Percentiles rank a stretch among this genome's conserved stretches.
Evolutionary conservation across 805 yeast species (phyloP).

Genomic region (Saccharomycopsis schoenii): DNA sequence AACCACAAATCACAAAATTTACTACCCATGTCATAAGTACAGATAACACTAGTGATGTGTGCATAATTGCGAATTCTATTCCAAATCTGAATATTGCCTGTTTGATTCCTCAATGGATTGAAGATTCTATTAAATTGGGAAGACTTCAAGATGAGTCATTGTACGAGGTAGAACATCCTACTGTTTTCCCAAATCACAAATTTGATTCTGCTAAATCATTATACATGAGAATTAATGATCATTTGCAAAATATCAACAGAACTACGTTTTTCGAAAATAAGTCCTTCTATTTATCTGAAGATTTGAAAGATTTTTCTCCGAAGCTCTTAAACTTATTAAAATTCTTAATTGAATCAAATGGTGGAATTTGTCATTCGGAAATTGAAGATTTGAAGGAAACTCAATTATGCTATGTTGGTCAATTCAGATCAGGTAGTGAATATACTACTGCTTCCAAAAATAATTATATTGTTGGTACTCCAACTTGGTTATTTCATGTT

Average conservation of each 20-base stretch:
- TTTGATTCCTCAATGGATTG: constrained; percentile 75
- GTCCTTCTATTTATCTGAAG: constrained; percentile 41
- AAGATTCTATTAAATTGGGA: constrained; percentile 50
- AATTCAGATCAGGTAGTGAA: constrained; percentile 47
- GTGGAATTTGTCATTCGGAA: constrained; percentile 38
- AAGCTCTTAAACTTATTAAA: constrained; percentile 31
- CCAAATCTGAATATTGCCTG: constrained; percentile 38
- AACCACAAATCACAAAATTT: constrained; percentile 51
- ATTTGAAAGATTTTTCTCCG: constrained; percentile 40
- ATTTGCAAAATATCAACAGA: neutral
- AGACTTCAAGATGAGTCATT: constrained; percentile 41
- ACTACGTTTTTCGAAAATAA: constrained; percentile 33
- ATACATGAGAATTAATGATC: neutral
- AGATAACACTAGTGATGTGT: constrained; percentile 44
- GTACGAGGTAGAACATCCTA: constrained; percentile 37
- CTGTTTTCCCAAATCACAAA: constrained; percentile 1
- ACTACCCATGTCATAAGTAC: constrained; percentile 73
- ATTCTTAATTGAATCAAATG: constrained; percentile 38
- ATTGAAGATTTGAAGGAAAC: constrained; percentile 9
- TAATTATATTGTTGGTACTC: constrained; percentile 46
- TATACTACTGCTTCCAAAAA: constrained; percentile 37
- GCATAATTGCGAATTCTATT: constrained; percentile 41
- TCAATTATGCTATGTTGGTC: constrained; percentile 46
- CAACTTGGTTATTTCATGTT: constrained; percentile 70
- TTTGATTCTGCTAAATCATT: neutral